These are phyloP conservation scores for Nakaseomyces delphensis DNA, from an alignment of 1,139 yeast genomes.

Conservation along the genomic window DNA sequence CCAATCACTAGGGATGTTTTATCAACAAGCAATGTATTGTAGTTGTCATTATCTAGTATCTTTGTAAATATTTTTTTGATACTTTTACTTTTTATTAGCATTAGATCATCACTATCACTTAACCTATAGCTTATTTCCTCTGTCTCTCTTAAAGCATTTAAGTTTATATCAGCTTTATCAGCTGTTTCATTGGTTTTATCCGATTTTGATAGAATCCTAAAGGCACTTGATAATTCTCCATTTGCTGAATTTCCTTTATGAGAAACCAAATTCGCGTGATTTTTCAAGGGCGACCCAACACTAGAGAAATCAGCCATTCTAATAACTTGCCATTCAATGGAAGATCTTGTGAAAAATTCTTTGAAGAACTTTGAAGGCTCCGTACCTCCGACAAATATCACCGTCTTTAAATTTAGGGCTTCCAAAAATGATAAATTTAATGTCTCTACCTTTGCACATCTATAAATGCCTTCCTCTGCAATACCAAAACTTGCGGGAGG, in stretches of 20 bases:
- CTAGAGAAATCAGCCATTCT: slow-evolving; percentile 25
- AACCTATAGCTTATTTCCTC: slow-evolving; percentile 13
- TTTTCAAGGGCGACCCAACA: slow-evolving; percentile 16
- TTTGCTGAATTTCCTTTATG: neutral
- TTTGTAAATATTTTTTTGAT: slow-evolving; percentile 50
- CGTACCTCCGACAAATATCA: slow-evolving; percentile 61
- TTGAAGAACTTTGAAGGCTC: slow-evolving; percentile 47
- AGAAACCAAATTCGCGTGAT: slow-evolving; percentile 5
- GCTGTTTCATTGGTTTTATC: neutral
- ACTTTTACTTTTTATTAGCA: slow-evolving; percentile 55
- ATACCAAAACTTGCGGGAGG: slow-evolving; percentile 76
- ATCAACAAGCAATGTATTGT: slow-evolving; percentile 69
- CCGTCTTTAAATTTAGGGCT: slow-evolving; percentile 49
- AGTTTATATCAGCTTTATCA: neutral
- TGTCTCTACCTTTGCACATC: slow-evolving; percentile 27
- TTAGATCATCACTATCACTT: slow-evolving; percentile 50
- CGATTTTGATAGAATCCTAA: neutral
- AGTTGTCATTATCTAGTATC: slow-evolving; percentile 53
- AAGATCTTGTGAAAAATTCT: slow-evolving; percentile 29
- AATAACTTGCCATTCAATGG: slow-evolving; percentile 27
- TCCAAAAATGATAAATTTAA: slow-evolving; percentile 36
- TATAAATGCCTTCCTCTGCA: slow-evolving; percentile 61
- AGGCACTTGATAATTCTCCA: neutral
- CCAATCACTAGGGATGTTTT: slow-evolving; percentile 76
- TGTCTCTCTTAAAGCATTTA: neutral